phyloP scores from a whole-genome alignment of 2,329 filamentous ascomycete species.

The Achaetomium macrosporum region DNA sequence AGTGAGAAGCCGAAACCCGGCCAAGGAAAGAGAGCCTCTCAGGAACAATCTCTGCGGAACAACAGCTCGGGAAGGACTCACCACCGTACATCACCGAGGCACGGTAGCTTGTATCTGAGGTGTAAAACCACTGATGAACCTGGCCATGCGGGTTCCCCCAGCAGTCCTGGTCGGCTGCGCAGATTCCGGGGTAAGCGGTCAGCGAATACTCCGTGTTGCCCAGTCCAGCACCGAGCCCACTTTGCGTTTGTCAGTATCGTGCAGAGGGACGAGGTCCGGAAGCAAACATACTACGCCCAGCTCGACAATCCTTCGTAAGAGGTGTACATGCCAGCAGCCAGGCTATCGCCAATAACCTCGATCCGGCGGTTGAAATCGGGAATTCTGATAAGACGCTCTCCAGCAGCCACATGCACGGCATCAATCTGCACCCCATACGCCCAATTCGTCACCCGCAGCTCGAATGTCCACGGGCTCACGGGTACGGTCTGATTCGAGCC shows the following conservation, averaged over 20 bases:
- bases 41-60: not conserved
- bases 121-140: constrained; percentile 52
- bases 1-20: not conserved
- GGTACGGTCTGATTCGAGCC: constrained; percentile 40
- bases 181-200: constrained; percentile 54
- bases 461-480: constrained; percentile 43
- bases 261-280: not conserved
- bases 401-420: constrained; percentile 43
- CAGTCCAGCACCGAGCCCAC: constrained; percentile 47
- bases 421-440: constrained; percentile 53
- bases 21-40: not conserved
- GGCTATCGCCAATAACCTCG: constrained; percentile 42
- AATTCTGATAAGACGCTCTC: constrained; percentile 40
- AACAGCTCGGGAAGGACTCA: constrained; percentile 24
- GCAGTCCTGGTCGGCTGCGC: constrained; percentile 49
- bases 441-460: constrained; percentile 57
- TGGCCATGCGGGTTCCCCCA: constrained; percentile 47
- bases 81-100: constrained; percentile 39
- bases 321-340: constrained; percentile 52
- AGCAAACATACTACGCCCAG: constrained; percentile 40
- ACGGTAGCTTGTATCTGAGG: constrained; percentile 47
- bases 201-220: constrained; percentile 54
- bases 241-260: constrained; percentile 1
- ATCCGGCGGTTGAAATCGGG: constrained; percentile 33
- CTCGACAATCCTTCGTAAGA: constrained; percentile 53